phyloP scores from a whole-genome alignment of 1,139 yeast genomes.

The Taphrina confusa region DNA sequence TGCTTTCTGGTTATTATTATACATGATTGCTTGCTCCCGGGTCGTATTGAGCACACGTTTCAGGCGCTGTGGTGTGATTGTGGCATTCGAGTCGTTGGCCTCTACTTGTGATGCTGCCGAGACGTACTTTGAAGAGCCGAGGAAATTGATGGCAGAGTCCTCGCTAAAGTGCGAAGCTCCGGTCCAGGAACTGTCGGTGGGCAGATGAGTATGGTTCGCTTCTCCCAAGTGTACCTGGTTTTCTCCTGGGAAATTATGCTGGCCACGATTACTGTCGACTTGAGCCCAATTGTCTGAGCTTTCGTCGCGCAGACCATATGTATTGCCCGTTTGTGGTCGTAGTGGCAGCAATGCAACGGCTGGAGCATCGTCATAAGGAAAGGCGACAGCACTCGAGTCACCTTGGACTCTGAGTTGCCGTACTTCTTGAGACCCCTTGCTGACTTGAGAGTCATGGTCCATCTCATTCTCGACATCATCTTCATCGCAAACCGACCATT shows the following conservation, averaged over 20 bases:
- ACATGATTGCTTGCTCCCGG: neutral
- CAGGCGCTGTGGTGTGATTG: conserved; percentile 26
- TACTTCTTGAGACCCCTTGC: neutral
- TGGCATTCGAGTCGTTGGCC: conserved; percentile 25
- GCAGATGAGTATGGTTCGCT: neutral
- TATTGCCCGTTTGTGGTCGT: neutral
- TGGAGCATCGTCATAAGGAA: conserved; percentile 1
- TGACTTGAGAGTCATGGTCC: conserved; percentile 32
- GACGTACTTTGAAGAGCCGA: conserved; percentile 30
- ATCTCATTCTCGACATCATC: conserved; percentile 16
- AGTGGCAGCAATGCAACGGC: neutral
- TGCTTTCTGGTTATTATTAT: neutral
- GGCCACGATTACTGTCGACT: neutral
- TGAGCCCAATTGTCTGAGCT: conserved; percentile 6
- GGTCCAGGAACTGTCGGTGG: neutral
- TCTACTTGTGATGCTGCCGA: conserved; percentile 9
- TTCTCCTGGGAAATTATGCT: neutral
- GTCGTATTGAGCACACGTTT: conserved; percentile 7
- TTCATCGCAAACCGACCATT: conserved; percentile 2
- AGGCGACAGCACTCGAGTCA: conserved; percentile 13
- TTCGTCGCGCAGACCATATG: conserved; percentile 17
- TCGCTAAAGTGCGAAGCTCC: conserved; percentile 19
- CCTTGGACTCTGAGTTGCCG: conserved; percentile 7
- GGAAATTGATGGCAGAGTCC: conserved; percentile 4
- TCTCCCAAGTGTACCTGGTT: neutral